Conservation (phyloP, 441 rosid genomes). For the Omphalea diandra region DNA sequence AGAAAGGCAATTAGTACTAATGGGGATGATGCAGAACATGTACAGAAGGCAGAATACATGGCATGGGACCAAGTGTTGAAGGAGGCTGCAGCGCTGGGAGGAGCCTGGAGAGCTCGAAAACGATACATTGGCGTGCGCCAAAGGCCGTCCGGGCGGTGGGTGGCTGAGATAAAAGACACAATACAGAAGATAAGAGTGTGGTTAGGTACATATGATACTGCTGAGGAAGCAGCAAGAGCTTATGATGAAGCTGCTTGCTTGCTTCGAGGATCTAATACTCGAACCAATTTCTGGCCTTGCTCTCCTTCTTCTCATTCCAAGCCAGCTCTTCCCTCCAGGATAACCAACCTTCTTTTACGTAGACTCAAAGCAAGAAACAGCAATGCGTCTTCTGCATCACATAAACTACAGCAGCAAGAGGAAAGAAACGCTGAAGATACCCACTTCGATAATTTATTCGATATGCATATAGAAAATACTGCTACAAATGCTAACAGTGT, state of each 20-base stretch:
- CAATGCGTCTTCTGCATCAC: not conserved
- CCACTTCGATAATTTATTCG: slow-evolving; percentile 25
- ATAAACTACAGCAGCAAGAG: slow-evolving; percentile 11
- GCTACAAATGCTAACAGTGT: slow-evolving; percentile 1
- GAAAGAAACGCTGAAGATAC: slow-evolving; percentile 6
- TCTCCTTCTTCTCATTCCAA: slow-evolving; percentile 26
- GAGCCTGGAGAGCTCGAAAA: slow-evolving; percentile 36
- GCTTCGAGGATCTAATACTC: slow-evolving; percentile 53
- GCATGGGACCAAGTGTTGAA: slow-evolving; percentile 33
- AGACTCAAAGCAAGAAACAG: slow-evolving; percentile 37
- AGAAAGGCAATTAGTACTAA: slow-evolving; percentile 16
- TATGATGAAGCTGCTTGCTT: slow-evolving; percentile 59
- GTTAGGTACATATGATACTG: slow-evolving; percentile 56
- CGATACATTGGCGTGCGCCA: slow-evolving; percentile 53
- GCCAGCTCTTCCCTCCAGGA: slow-evolving; percentile 41
- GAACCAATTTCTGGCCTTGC: slow-evolving; percentile 49
- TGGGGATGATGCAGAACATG: not conserved
- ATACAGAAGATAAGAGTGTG: slow-evolving; percentile 50
- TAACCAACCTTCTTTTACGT: slow-evolving; percentile 34
- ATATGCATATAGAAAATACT: not conserved
- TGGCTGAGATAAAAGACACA: slow-evolving; percentile 53
- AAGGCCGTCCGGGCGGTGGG: slow-evolving; percentile 55
- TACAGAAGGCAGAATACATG: slow-evolving; percentile 8
- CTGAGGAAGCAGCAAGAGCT: slow-evolving; percentile 60
- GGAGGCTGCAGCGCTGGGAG: slow-evolving; percentile 33